Evolutionary conservation across 257 asterid genomes (phyloP).

Genomic region (Avicennia marina): DNA sequence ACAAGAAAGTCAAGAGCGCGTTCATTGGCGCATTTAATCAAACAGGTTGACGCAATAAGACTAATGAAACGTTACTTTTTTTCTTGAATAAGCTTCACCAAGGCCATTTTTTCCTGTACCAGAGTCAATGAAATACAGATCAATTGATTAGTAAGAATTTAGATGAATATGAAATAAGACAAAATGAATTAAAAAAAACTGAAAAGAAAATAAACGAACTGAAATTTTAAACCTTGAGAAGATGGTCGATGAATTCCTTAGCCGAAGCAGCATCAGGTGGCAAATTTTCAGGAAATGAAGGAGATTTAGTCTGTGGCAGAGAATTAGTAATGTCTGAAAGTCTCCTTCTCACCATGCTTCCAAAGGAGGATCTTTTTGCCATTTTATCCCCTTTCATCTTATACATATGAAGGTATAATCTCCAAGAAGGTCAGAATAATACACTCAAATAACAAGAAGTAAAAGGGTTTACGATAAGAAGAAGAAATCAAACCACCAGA

Average conservation of each 20-base stretch:
- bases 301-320: conserved; percentile 57
- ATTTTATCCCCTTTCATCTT: conserved; percentile 59
- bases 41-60: not conserved
- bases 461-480: conserved; percentile 3
- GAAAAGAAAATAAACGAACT: not conserved
- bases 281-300: conserved; percentile 31
- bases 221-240: conserved; percentile 43
- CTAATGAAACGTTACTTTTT: conserved; percentile 39
- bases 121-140: conserved; percentile 6
- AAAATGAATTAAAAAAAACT: not conserved
- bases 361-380: conserved; percentile 75
- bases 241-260: conserved; percentile 46
- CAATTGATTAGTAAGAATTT: not conserved
- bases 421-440: not conserved
- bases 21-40: not conserved
- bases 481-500: not conserved
- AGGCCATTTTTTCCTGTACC: conserved; percentile 71
- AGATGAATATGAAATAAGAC: too few species aligned
- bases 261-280: conserved; percentile 31
- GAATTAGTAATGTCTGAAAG: conserved; percentile 80
- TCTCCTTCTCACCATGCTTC: conserved; percentile 57
- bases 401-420: not conserved
- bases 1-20: not conserved
- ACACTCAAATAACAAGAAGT: not conserved
- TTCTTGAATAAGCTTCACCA: conserved; percentile 71